Evolutionary conservation across 345 rosid species (phyloP).

Genomic region (Populus deltoides): DNA sequence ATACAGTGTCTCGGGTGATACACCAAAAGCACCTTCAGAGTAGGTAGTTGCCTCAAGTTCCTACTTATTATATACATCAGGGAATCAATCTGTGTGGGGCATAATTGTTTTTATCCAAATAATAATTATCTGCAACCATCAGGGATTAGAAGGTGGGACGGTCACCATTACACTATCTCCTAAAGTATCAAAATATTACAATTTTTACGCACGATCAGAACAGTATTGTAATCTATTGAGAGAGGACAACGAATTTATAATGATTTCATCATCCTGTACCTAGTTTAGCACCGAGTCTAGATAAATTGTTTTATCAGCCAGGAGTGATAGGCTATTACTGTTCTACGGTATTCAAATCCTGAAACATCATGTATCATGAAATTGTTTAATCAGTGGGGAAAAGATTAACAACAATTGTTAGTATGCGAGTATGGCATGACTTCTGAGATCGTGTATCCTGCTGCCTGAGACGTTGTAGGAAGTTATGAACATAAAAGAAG

Average conservation of each 20-base stretch:
- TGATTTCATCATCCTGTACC: background rate
- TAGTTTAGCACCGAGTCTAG: background rate
- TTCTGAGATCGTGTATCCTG: background rate
- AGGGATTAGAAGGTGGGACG: background rate
- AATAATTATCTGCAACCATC: background rate
- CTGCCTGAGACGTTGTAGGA: background rate
- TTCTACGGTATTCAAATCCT: background rate
- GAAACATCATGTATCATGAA: background rate
- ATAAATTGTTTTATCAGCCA: background rate
- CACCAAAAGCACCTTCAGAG: too few species aligned
- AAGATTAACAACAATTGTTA: background rate
- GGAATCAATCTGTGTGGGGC: background rate
- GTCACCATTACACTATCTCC: background rate
- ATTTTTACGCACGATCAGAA: background rate
- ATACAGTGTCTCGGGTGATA: background rate
- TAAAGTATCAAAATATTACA: background rate
- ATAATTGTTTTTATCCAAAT: background rate
- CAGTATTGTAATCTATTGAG: background rate
- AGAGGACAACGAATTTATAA: background rate
- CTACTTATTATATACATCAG: background rate
- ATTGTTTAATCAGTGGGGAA: background rate
- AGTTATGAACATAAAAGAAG: background rate
- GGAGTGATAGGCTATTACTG: background rate
- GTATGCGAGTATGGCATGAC: background rate
- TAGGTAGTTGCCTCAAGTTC: background rate